Evolutionary conservation across 2,329 filamentous ascomycete species (phyloP), one percentile per base, ranked within the genome.

Genomic region (Hypoxylon sp.): DNA sequence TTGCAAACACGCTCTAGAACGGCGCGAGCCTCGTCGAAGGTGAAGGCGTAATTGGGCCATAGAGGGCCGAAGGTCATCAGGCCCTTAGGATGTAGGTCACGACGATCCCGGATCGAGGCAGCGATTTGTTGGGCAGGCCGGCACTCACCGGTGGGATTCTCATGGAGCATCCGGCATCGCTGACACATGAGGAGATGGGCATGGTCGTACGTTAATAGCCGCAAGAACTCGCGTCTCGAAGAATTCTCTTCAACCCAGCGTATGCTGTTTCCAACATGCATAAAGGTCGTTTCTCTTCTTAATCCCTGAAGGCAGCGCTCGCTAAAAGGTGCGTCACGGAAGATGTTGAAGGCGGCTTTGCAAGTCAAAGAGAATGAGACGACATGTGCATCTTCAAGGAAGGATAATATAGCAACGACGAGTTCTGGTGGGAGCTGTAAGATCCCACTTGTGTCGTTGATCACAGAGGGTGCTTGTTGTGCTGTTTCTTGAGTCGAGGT

Each of bases 341-440:
- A 34, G 14, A 66, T 0, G 19, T n/a, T 4, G 34, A 14, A 38
- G 19, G 45, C 28, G 17, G 38, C 43, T 30, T 60, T 67, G 60
- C 67, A 67, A 17, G 67, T 64, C 14, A 69, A 41, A 9, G 67
- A 67, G 52, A 69, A 67, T 3, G 56, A 21, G 28, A 50, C 14
- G 14, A 58, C 19, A 14, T 60, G 17, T 7, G 9, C 23, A 13
- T 9, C 49, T 19, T 49, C 49, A 30, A 69, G 52, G 36, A 61
- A 32, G 34, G 51, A 55, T 34, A 67, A 28, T 21, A 67, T 56
- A 7, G 23, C 4, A 7, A 34, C 13, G 14, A 67, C 17, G 7
- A 69, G 43, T n/a, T 69, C 63, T 13, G 30, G 9, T 2, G 67
- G 63, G 13, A 67, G 32, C 25, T 60, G 17, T 10, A 69, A 34